A percentile compares a stretch with the other conserved stretches of the same genome.
These are phyloP conservation scores for Alternaria ethzedia DNA, from an alignment of 2,329 filamentous ascomycete species.

Conservation along the genomic window DNA sequence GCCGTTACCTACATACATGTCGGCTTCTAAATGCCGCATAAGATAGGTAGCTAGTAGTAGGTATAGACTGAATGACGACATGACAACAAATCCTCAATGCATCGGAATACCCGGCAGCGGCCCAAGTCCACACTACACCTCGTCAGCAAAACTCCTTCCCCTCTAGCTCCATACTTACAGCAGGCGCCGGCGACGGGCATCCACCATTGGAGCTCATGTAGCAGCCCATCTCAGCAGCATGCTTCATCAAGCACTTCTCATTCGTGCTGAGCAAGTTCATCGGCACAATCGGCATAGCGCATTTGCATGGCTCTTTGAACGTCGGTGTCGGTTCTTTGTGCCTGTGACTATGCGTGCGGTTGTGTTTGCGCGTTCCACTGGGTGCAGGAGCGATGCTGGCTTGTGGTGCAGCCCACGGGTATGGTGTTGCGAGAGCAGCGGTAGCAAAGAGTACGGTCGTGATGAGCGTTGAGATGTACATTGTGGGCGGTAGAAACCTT, in stretches of 20 bases:
- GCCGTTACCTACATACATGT: too few relatives aligned
- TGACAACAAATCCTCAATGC: not conserved
- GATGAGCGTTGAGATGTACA: slow-evolving; percentile 24
- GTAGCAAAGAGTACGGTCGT: slow-evolving; percentile 21
- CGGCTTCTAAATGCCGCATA: too few relatives aligned
- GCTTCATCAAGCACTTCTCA: slow-evolving; percentile 29
- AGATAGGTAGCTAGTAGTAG: too few relatives aligned
- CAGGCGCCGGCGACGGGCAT: slow-evolving; percentile 25
- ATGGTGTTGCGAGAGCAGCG: slow-evolving; percentile 23
- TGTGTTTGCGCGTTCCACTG: not conserved
- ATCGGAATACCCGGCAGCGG: slow-evolving; percentile 8
- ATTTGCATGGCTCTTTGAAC: slow-evolving; percentile 34
- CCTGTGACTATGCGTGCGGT: slow-evolving; percentile 18
- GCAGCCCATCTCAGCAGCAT: slow-evolving; percentile 22
- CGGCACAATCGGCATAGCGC: slow-evolving; percentile 33
- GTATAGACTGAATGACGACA: too few relatives aligned
- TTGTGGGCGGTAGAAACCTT: slow-evolving; percentile 1
- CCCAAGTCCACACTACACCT: slow-evolving; percentile 17
- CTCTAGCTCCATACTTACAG: slow-evolving; percentile 7
- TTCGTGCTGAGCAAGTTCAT: slow-evolving; percentile 27
- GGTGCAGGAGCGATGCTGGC: slow-evolving; percentile 6
- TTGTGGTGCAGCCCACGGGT: slow-evolving; percentile 22
- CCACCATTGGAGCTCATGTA: slow-evolving; percentile 22
- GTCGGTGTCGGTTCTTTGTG: slow-evolving; percentile 35
- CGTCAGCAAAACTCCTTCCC: not conserved